These are phyloP conservation scores for Fusarium sp. DNA, from an alignment of 2,329 filamentous ascomycete species.

Conservation along the genomic window DNA sequence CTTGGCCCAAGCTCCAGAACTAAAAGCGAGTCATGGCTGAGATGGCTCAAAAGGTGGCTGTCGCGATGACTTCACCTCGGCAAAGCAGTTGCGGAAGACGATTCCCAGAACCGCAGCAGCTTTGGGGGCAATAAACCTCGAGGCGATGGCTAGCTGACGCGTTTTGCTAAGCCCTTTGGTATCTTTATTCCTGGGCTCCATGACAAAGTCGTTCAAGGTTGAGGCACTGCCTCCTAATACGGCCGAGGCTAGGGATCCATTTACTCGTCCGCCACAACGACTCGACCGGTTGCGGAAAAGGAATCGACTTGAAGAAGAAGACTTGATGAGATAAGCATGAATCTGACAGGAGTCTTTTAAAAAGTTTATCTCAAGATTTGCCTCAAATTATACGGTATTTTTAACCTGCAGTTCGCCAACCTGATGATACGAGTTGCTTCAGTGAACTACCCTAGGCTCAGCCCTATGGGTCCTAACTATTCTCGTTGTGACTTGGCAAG, in stretches of 20 bases:
- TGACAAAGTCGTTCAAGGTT: not conserved
- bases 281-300: not conserved
- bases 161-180: not conserved
- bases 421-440: not conserved
- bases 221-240: not conserved
- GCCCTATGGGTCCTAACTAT: conserved; percentile 5
- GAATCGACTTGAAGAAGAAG: not conserved
- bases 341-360: not conserved
- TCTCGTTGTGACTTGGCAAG: not conserved
- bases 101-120: not conserved
- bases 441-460: conserved; percentile 1
- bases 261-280: not conserved
- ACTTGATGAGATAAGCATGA: not conserved
- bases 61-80: not conserved
- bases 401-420: not conserved
- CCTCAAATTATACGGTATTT: not conserved
- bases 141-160: not conserved
- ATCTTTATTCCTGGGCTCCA: not conserved
- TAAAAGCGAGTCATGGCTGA: not conserved
- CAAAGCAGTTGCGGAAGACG: not conserved
- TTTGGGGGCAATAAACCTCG: not conserved
- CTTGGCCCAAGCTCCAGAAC: not conserved
- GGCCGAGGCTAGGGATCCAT: not conserved
- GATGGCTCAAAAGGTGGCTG: not conserved
- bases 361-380: not conserved